phyloP scores from a whole-genome alignment of 371 early-diverging fungal species.

The Chytridium lagenaria region DNA sequence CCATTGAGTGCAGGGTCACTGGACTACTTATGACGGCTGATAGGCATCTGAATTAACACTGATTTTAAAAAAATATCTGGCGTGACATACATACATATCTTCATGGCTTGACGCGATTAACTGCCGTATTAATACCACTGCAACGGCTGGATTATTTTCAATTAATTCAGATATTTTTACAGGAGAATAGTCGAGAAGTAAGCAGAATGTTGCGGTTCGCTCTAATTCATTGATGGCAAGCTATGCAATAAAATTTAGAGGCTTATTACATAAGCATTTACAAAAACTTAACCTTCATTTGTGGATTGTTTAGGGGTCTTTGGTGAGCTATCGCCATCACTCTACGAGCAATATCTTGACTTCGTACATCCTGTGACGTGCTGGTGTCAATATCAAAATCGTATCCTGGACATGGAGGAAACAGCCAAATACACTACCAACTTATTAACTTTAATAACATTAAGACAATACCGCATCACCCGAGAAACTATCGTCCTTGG shows the following conservation, averaged over 20 bases:
- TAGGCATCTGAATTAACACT: constrained; percentile 28
- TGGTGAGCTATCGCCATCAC: not conserved
- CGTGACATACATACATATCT: not conserved
- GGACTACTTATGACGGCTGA: constrained; percentile 29
- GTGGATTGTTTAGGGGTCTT: not conserved
- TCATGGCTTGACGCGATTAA: not conserved
- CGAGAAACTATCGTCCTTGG: too few relatives aligned
- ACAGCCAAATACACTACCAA: constrained; percentile 1
- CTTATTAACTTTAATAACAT: not conserved
- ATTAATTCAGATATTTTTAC: not conserved
- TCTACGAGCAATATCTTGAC: not conserved
- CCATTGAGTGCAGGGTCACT: constrained; percentile 58
- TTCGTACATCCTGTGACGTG: not conserved
- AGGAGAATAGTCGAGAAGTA: not conserved
- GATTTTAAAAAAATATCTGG: not conserved
- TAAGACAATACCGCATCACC: too few relatives aligned
- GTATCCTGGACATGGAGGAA: not conserved
- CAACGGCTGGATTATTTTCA: constrained; percentile 2
- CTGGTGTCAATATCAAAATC: not conserved
- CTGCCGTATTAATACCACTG: not conserved
- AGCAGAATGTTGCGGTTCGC: not conserved
- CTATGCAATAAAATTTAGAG: not conserved
- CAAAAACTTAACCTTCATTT: not conserved
- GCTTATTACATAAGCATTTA: not conserved
- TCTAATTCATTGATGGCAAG: not conserved